These are phyloP conservation scores for Microdochium trichocladiopsis DNA, from an alignment of 2,329 filamentous ascomycete species.

Conservation along the genomic window DNA sequence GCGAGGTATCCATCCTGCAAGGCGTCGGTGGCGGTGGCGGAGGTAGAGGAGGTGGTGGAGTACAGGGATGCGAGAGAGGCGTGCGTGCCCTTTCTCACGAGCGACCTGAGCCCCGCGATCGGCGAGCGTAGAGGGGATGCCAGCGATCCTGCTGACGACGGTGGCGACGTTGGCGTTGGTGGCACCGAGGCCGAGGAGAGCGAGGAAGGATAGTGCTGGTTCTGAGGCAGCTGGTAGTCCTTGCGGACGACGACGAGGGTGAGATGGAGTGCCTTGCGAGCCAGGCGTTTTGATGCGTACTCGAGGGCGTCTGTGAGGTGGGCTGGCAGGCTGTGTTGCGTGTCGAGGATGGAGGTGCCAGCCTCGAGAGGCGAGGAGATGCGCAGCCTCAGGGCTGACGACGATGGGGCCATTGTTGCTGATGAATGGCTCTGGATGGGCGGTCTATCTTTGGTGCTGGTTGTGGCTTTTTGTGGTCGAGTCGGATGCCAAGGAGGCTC, in stretches of 20 bases:
- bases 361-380: slow-evolving; percentile 60
- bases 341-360: slow-evolving; percentile 50
- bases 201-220: slow-evolving; percentile 22
- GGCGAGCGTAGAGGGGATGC: slow-evolving; percentile 19
- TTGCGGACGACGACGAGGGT: slow-evolving; percentile 50
- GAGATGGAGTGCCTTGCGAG: slow-evolving; percentile 46
- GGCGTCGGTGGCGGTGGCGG: slow-evolving; percentile 8
- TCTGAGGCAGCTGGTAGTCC: slow-evolving; percentile 45
- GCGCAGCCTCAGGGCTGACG: slow-evolving; percentile 38
- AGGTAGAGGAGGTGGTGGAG: slow-evolving; percentile 11
- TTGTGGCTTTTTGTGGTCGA: no score
- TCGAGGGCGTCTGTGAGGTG: slow-evolving; percentile 48
- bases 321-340: slow-evolving; percentile 49
- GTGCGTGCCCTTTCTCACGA: slow-evolving; percentile 30
- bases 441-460: no score
- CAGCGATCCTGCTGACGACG: slow-evolving; percentile 19
- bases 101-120: slow-evolving; percentile 26
- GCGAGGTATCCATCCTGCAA: no score
- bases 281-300: slow-evolving; percentile 48
- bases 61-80: slow-evolving; percentile 13
- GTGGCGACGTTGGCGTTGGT: slow-evolving; percentile 19
- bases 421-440: no score
- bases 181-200: slow-evolving; percentile 10
- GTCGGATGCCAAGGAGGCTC: no score
- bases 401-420: slow-evolving; percentile 2